Evolutionary conservation across 2,329 filamentous ascomycete species (phyloP).

Genomic region (Xylaria sp.): DNA sequence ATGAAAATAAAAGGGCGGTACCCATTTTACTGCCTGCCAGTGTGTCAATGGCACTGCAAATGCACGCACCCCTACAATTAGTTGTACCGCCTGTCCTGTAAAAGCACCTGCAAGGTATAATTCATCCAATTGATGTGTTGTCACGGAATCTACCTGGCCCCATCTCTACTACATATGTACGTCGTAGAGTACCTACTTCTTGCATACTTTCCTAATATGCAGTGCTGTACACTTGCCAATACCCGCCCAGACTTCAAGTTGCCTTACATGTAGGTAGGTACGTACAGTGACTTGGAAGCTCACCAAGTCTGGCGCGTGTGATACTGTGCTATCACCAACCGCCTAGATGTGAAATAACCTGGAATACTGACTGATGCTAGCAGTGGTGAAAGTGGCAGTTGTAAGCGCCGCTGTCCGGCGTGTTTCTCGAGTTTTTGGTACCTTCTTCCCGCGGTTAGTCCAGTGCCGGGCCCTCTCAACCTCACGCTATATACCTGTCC

Average conservation of each 20-base stretch:
- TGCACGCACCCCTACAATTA: slow-evolving; percentile 4
- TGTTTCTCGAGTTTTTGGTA: slow-evolving; percentile 11
- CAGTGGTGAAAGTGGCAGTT: slow-evolving; percentile 1
- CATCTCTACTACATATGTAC: slow-evolving; percentile 4
- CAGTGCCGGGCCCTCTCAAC: neutral
- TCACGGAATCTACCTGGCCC: slow-evolving; percentile 10
- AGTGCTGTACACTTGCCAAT: neutral
- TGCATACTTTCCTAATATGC: too few species aligned
- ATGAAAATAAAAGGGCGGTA: slow-evolving; percentile 19
- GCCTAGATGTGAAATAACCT: neutral
- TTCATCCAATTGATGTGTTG: slow-evolving; percentile 5
- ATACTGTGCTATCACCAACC: slow-evolving; percentile 2
- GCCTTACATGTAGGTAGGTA: neutral
- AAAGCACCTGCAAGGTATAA: slow-evolving; percentile 10
- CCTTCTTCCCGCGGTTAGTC: slow-evolving; percentile 25
- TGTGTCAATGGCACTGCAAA: slow-evolving; percentile 9
- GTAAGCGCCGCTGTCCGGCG: slow-evolving; percentile 14
- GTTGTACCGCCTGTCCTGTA: neutral
- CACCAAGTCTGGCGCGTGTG: slow-evolving; percentile 9
- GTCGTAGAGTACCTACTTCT: neutral
- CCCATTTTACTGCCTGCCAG: neutral
- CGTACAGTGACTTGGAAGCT: slow-evolving; percentile 11
- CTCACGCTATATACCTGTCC: neutral
- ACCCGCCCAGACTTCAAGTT: neutral
- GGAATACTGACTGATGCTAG: neutral